These are phyloP conservation scores for Lentinula aciculospora DNA, from an alignment of 768 basidiomycete species.

Conservation along the genomic window DNA sequence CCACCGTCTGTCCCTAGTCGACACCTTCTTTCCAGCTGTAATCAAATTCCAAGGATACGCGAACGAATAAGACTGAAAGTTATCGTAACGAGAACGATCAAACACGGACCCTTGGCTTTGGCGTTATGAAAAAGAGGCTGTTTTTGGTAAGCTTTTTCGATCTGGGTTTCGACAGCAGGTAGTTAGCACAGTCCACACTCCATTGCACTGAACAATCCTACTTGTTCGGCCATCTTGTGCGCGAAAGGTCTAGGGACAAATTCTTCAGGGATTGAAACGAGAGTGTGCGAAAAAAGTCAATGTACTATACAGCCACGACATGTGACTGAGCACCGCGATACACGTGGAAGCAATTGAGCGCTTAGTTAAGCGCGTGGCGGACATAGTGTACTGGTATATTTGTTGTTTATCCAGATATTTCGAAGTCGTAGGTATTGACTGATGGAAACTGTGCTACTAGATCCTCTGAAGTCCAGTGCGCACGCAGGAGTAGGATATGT, in stretches of 20 bases:
- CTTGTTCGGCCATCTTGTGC: constrained; percentile 60
- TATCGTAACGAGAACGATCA: not conserved
- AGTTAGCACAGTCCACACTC: not conserved
- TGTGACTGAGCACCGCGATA: too few species aligned
- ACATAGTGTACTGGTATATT: too few species aligned
- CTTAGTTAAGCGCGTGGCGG: too few species aligned
- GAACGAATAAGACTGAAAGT: not conserved
- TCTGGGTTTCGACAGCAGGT: constrained; percentile 38
- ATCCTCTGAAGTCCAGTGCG: too few species aligned
- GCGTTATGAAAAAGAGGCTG: constrained; percentile 97
- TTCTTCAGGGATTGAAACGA: not conserved
- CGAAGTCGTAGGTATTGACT: too few species aligned
- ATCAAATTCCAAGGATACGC: not conserved
- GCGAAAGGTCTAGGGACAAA: constrained; percentile 33
- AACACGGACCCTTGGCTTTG: constrained; percentile 80
- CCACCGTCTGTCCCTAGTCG: constrained; percentile 96
- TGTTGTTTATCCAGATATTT: too few species aligned
- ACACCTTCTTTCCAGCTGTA: constrained; percentile 82
- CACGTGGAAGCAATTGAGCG: not conserved
- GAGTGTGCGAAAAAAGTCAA: not conserved
- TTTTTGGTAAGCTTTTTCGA: constrained; percentile 98
- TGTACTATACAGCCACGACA: not conserved
- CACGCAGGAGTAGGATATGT: too few species aligned
- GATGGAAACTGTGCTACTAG: too few species aligned
- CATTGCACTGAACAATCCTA: constrained; percentile 19